phyloP scores from a whole-genome alignment of 768 basidiomycete genomes.

The Kwoniella sp. region DNA sequence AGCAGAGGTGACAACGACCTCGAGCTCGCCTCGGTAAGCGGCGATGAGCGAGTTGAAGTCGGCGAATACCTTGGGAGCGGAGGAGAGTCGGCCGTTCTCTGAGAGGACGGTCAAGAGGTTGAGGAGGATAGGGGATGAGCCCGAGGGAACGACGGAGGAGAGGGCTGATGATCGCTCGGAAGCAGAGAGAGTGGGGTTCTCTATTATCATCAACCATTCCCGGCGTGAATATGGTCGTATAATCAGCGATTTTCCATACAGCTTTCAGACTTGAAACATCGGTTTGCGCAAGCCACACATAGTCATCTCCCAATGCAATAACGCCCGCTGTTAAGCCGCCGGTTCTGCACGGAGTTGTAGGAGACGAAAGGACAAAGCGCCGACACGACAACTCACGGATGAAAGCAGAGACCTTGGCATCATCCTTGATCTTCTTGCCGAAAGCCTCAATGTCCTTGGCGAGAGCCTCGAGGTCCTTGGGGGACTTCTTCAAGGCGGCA shows the following conservation, averaged over 20 bases:
- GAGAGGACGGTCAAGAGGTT: constrained; percentile 87
- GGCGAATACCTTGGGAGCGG: constrained; percentile 81
- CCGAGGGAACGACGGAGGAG: constrained; percentile 63
- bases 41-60: constrained; percentile 88
- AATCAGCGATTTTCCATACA: too few species aligned
- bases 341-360: too few species aligned
- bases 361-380: too few species aligned
- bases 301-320: too few species aligned
- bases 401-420: constrained; percentile 69
- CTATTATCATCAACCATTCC: too few species aligned
- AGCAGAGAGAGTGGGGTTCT: constrained; percentile 86
- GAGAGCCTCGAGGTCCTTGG: constrained; percentile 78
- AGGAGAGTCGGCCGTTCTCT: constrained; percentile 86
- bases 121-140: constrained; percentile 69
- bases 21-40: constrained; percentile 88
- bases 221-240: too few species aligned
- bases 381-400: constrained; percentile 63
- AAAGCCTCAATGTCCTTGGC: constrained; percentile 78
- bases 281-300: too few species aligned
- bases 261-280: too few species aligned
- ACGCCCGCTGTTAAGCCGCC: too few species aligned
- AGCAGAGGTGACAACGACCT: constrained; percentile 87
- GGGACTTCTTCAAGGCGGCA: constrained; percentile 70
- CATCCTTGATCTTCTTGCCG: constrained; percentile 67
- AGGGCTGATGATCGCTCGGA: constrained; percentile 75